Evolutionary conservation across 73 alveolate genomes (phyloP), one percentile per base, ranked within the genome.

Genomic region (Paramecium sonneborni): DNA sequence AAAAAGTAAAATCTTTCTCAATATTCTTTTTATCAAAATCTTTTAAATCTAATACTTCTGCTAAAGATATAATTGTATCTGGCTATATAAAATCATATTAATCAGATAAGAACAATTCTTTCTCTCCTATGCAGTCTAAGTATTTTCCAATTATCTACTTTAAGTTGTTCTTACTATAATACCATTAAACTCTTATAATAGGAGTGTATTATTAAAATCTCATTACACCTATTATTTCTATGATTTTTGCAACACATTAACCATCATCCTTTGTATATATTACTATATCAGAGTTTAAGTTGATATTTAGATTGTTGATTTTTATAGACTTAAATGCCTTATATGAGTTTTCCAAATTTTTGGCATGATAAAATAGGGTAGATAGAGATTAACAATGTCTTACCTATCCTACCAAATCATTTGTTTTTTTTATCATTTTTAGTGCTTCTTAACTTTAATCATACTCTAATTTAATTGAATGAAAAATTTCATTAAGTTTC

Each of bases 141-240:
- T 62, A 62, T 62, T 26, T 62, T 62, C 84, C 84, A 62, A 62
- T 62, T 3, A 62, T 62, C 28, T 62, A 21, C 2, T 32, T 26
- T 7, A 62, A 62, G 84, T 62, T 32, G 48, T 62, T 62, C 84
- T 62, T 62, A 62, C 84, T 62, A 26, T 62, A 62, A 62, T 62
- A 62, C 84, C 84, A 62, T 62, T 62, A 9, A 62, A 62, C 44
- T 62, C 84, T 62, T 14, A 62, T 62, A 5, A 62, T 62, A 0
- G 84, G 84, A 62, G 46, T 62, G 84, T 62, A 62, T 62, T 62
- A 62, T 62, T 62, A 9, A 62, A 62, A 62, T 26, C 84, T 62
- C 20, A 26, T 14, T 30, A 62, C 84, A 62, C 84, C 84, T 23
- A 62, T 24, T 6, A 62, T 62, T 62, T 62, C 84, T 23, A 32